phyloP scores from a whole-genome alignment of 306 rosid genomes.

The Lagenaria siceraria region DNA sequence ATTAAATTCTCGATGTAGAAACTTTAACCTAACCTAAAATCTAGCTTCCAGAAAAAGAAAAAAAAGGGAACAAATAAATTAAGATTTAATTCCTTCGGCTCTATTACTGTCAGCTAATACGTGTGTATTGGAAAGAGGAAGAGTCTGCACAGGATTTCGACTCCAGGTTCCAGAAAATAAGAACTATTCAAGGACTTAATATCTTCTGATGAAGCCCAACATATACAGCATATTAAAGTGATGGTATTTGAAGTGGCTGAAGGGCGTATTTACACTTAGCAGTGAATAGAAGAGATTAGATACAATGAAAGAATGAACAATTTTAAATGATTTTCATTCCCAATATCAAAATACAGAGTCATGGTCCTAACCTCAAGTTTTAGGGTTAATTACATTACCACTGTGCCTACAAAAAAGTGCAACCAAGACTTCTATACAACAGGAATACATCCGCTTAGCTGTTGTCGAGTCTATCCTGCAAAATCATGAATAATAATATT shows the following conservation, averaged over 20 bases:
- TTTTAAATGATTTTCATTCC: constrained; percentile 29
- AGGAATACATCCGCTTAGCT: constrained; percentile 63
- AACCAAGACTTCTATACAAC: constrained; percentile 40
- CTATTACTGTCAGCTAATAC: background rate
- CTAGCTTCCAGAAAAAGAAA: background rate
- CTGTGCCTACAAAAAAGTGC: constrained; percentile 27
- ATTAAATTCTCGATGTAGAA: background rate
- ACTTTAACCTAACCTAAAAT: background rate
- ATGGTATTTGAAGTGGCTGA: background rate
- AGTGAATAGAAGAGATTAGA: background rate
- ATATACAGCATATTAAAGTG: background rate
- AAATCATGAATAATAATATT: constrained; percentile 32
- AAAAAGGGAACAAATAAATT: background rate
- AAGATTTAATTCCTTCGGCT: background rate
- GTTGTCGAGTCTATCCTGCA: constrained; percentile 74
- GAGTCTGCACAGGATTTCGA: background rate
- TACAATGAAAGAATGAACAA: background rate
- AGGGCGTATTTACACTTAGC: background rate
- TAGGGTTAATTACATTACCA: constrained; percentile 29
- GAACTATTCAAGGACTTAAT: background rate
- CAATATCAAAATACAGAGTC: constrained; percentile 35
- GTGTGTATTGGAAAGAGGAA: background rate
- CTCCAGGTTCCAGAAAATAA: background rate
- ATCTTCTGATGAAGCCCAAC: background rate
- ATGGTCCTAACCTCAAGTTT: constrained; percentile 52